Base-by-base conservation (phyloP, 2,329 filamentous ascomycete genomes). In the Claviceps fusiformis region DNA sequence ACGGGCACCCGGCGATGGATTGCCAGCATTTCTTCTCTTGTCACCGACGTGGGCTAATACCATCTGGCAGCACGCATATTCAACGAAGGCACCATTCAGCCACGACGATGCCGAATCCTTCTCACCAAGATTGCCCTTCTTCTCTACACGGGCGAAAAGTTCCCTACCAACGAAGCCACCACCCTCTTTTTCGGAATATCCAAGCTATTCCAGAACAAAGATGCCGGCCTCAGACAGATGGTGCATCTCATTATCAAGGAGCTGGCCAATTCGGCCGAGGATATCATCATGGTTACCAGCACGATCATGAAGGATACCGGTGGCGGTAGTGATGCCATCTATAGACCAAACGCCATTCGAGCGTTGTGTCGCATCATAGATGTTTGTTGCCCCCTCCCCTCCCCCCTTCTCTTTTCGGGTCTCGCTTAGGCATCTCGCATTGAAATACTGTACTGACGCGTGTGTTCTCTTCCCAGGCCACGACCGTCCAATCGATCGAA, bases 241-340 rank as follows among this genome's bases (percentile, higher is more conserved):
- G 92, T 98, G 53, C 95, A 97, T 75, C 80, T 97, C 62, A 85
- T 96, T 69, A 89, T 97, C 76, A 98, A 97, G 82, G 93, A 98
- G 80, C 79, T 98, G 66, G 89, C 92, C 62, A 83, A 85, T 71
- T 95, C 90, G 29, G 93, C 93, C 57, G 90, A 97, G 75, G 93
- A 98, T 78, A 95, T 96, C 61, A 98, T 98, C 70, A 97, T 98
- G 93, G 93, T 96, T 59, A 98, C 93, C 19, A 95, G 89, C 73
- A 96, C 92, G 63, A 96, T 98, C 64, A 98, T 97, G 93, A 98
- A 98, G 78, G 93, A 98, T 71, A 96, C 92, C 11, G 90, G 91
- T 53, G 90, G 95, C 60, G 89, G 91, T 66, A 96, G 89, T 66
- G 93, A 97, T 68, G 86, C 91, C 54, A 83, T 96, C 55, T 96